phyloP scores from a whole-genome alignment of 352 stramenopile genomes.

The Pythium guiyangense region DNA sequence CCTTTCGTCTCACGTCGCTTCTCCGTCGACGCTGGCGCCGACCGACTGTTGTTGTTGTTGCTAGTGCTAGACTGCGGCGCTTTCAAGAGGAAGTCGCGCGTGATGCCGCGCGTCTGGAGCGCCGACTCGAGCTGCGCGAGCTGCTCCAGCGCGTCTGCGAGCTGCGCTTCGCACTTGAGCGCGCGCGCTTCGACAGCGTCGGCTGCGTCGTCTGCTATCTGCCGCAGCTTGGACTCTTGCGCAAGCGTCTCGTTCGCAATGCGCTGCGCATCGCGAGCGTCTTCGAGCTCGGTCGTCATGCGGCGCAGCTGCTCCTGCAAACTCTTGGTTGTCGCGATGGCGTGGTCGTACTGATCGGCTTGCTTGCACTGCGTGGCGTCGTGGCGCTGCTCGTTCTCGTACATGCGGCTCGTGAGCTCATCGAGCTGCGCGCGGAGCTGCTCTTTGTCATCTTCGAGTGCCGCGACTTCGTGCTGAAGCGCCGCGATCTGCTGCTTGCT shows the following conservation, averaged over 20 bases:
- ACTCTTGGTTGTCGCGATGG: constrained; percentile 22
- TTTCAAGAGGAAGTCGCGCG: constrained; percentile 59
- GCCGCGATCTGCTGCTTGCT: constrained; percentile 30
- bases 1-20: constrained; percentile 5
- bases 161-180: constrained; percentile 30
- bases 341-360: constrained; percentile 16
- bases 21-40: not conserved
- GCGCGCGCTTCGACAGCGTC: constrained; percentile 37
- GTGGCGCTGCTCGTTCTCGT: constrained; percentile 18
- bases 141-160: constrained; percentile 22
- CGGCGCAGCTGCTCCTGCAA: constrained; percentile 29
- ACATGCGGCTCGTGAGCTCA: constrained; percentile 18
- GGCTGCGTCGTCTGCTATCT: constrained; percentile 40
- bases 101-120: constrained; percentile 56
- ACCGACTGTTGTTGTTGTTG: constrained; percentile 13
- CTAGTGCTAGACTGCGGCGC: constrained; percentile 2
- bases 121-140: constrained; percentile 37
- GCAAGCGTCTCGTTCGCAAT: constrained; percentile 29
- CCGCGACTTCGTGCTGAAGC: constrained; percentile 17
- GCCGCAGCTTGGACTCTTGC: constrained; percentile 33
- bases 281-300: constrained; percentile 20
- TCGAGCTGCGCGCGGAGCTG: constrained; percentile 21
- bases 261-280: constrained; percentile 23
- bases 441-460: constrained; percentile 22
- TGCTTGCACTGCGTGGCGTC: constrained; percentile 19